Evolutionary conservation across 2,329 filamentous ascomycete species (phyloP), one percentile per base, ranked within the genome.

Genomic region (Ploettnerulaceae sp.): DNA sequence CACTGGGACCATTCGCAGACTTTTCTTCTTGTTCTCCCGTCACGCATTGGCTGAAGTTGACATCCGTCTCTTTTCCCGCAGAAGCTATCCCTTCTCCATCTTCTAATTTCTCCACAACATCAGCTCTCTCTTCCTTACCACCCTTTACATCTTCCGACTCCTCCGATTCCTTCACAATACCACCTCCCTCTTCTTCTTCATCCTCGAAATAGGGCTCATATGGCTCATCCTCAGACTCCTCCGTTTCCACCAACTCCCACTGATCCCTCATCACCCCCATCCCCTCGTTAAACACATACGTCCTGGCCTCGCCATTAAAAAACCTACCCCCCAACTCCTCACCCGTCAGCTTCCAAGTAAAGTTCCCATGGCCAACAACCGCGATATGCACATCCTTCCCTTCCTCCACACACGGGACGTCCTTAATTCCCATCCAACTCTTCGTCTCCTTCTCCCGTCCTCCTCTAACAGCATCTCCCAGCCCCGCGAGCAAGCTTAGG

Each of bases 311-410:
- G 17, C 25, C 38, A 41, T 41, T 41, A 7, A n/a, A 7, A 11
- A 41, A 32, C n/a, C 22, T 4, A 17, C 18, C 17, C 14, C 28
- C 26, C n/a, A n/a, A 21, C 1, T 17, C 12, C 11, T 32, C 38
- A 15, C 20, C 38, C 12, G 21, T 32, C 11, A 41, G 22, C 11
- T 31, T 31, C 25, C 26, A 14, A 11, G 32, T 8, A 25, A 41
- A 22, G n/a, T 4, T 11, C 9, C 9, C 26, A 41, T 41, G 38
- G 7, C 25, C 20, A n/a, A 41, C 38, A 5, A 41, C 28, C 8
- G 26, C 38, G 22, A 41, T 32, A 17, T 41, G 26, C 7, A 41
- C 26, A 41, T 41, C 26, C 28, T 17, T 31, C 14, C 24, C 36
- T 11, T 38, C 22, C 8, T 17, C 4, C 12, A 38, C 7, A 20